Evolutionary conservation across 495 filamentous ascomycete genomes (phyloP).

Genomic region (Podospora fimiseda): DNA sequence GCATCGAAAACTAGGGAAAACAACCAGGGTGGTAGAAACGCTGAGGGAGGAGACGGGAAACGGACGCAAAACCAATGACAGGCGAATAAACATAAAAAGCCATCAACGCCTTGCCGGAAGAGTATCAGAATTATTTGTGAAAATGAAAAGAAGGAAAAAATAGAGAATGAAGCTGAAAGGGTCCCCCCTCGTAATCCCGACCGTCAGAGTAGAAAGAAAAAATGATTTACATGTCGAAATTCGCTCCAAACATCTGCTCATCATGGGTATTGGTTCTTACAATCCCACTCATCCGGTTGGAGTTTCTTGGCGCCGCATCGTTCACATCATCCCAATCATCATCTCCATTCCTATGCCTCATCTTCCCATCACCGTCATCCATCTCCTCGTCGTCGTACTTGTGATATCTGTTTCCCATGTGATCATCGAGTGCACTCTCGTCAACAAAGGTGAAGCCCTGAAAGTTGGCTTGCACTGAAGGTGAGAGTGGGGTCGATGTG

Average conservation of each 20-base stretch:
- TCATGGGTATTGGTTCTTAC: slow-evolving; percentile 57
- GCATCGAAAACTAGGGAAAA: no score
- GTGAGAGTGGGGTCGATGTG: slow-evolving; percentile 82
- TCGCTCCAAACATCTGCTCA: slow-evolving; percentile 68
- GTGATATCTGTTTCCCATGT: slow-evolving; percentile 59
- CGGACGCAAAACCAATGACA: no score
- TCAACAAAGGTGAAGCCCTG: slow-evolving; percentile 98
- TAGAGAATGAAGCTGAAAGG: background rate
- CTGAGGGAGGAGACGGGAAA: no score
- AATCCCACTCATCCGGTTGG: slow-evolving; percentile 68
- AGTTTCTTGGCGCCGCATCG: slow-evolving; percentile 36
- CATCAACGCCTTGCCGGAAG: background rate
- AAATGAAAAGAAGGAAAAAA: background rate
- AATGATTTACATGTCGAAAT: slow-evolving; percentile 51
- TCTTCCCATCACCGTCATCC: slow-evolving; percentile 40
- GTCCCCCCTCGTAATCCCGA: no score
- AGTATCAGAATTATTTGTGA: no score
- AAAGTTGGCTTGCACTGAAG: slow-evolving; percentile 96
- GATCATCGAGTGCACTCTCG: slow-evolving; percentile 90
- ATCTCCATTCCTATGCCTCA: slow-evolving; percentile 28
- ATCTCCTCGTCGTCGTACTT: slow-evolving; percentile 64
- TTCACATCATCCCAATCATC: slow-evolving; percentile 43
- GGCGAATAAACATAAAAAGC: background rate
- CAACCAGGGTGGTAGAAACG: background rate
- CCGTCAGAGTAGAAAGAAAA: background rate